phyloP scores from a whole-genome alignment of 768 basidiomycete genomes.

The Imleria badia region DNA sequence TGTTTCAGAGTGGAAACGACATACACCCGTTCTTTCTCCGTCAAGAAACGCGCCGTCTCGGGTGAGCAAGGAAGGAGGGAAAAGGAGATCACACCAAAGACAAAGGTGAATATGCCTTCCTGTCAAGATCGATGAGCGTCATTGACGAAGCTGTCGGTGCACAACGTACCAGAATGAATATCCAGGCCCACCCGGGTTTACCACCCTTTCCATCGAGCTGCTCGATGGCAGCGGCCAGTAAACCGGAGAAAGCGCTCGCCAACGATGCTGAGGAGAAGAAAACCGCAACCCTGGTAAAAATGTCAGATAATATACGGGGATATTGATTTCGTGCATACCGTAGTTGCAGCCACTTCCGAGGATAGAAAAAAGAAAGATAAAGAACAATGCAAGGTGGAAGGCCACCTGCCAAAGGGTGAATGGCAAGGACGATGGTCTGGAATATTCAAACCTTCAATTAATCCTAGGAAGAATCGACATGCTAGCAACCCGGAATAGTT shows the following conservation, averaged over 20 bases:
- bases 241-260: constrained; percentile 58
- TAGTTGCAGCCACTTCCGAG: constrained; percentile 26
- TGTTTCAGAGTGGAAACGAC: constrained; percentile 30
- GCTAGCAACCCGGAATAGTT: constrained; percentile 52
- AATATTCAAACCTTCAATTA: constrained; percentile 50
- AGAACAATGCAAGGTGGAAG: constrained; percentile 57
- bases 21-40: constrained; percentile 46
- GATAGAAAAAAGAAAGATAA: constrained; percentile 51
- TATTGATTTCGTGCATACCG: constrained; percentile 3
- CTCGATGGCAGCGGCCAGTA: constrained; percentile 56
- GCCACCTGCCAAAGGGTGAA: constrained; percentile 39
- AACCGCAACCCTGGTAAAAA: constrained; percentile 32
- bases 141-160: background rate
- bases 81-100: constrained; percentile 55
- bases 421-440: background rate
- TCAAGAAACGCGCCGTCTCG: constrained; percentile 49
- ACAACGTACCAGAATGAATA: constrained; percentile 46
- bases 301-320: constrained; percentile 1
- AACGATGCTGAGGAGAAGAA: constrained; percentile 42
- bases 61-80: constrained; percentile 46
- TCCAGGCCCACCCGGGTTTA: constrained; percentile 59
- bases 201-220: constrained; percentile 53
- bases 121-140: constrained; percentile 3
- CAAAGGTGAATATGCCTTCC: constrained; percentile 63
- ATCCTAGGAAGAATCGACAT: constrained; percentile 49